Evolutionary conservation across 495 filamentous ascomycete species (phyloP), one percentile per base, ranked within the genome.

Genomic region (Aspergillus sclerotioniger): DNA sequence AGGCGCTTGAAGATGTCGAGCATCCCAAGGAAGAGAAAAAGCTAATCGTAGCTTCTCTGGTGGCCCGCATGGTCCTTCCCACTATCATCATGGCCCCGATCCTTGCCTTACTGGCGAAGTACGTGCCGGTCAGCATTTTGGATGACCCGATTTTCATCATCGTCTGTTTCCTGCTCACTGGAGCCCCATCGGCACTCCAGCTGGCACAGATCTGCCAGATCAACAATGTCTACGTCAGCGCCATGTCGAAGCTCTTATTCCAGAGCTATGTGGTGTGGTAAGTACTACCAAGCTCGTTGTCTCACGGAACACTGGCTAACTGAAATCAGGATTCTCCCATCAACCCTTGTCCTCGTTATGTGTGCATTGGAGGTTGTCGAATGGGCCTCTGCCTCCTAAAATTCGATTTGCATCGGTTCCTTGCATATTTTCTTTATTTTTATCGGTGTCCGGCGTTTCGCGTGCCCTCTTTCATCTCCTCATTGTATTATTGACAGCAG

Each of bases 121-220:
- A 87, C 65, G 85, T 95, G 13, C 91, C 90, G 0, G 81, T 98
- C 70, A 95, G 91, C 76, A 98, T 98, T 56, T 75, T 98, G 32
- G 94, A 96, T 70, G 94, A 98, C 64, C 95, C 95, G 6, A 98
- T 98, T 64, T 98, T 98, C 71, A 85, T 98, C 57, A 88, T 98
- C 59, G 95, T 98, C 39, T 96, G 92, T 71, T 98, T 97, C 79
- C 81, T 98, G 47, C 87, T 98, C 62, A 92, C 90, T 1, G 94
- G 94, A 19, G 94, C 94, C 7, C 94, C 94, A 13, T 96, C 90
- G 59, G 94, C 94, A 31, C 80, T 98, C 61, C 94, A 98, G 70
- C 76, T 98, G 63, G 92, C 95, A 7, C 94, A 98, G 76, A 98
- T 98, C 58, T 98, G 94, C 75, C 95, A 98, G 78, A 90, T 98